A percentile compares a stretch with the other conserved stretches of the same genome.
These are phyloP conservation scores for Sordariomycetes sp. DNA, from an alignment of 2,329 filamentous ascomycete genomes.

Conservation along the genomic window DNA sequence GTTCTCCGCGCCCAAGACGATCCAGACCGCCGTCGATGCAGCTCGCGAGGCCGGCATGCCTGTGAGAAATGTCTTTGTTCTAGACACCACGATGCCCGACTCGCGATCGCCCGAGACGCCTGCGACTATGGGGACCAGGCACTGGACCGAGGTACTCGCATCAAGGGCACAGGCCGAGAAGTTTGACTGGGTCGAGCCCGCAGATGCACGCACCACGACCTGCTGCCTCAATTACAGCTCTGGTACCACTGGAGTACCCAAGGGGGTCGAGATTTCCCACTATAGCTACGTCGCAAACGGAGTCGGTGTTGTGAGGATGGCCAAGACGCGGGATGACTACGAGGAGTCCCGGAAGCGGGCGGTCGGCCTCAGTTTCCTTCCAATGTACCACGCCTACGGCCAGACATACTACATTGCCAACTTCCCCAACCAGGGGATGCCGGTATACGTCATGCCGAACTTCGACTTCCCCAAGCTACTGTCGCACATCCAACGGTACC, in stretches of 20 bases:
- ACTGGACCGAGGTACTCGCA: slow-evolving; percentile 53
- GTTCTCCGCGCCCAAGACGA: slow-evolving; percentile 43
- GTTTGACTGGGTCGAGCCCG: slow-evolving; percentile 51
- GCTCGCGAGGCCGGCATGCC: slow-evolving; percentile 43
- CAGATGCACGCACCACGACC: slow-evolving; percentile 34
- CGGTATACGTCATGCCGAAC: slow-evolving; percentile 65
- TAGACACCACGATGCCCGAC: slow-evolving; percentile 39
- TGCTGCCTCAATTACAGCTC: slow-evolving; percentile 69
- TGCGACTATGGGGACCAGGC: slow-evolving; percentile 26
- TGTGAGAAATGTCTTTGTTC: slow-evolving; percentile 44
- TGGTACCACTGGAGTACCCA: slow-evolving; percentile 70
- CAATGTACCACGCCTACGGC: slow-evolving; percentile 62
- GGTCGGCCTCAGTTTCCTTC: slow-evolving; percentile 53
- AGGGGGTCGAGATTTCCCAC: slow-evolving; percentile 76
- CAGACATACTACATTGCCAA: slow-evolving; percentile 59
- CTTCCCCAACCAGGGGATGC: slow-evolving; percentile 39
- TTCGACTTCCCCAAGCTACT: slow-evolving; percentile 68
- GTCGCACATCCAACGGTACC: slow-evolving; percentile 50
- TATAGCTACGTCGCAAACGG: slow-evolving; percentile 63
- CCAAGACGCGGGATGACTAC: slow-evolving; percentile 31
- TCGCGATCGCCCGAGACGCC: slow-evolving; percentile 7
- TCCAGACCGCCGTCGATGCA: slow-evolving; percentile 54
- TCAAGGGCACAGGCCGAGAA: slow-evolving; percentile 32
- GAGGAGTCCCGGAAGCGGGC: slow-evolving; percentile 22
- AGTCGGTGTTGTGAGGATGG: slow-evolving; percentile 39